Evolutionary conservation across 768 basidiomycete species (phyloP).

Genomic region (Tephrocybe sp.): DNA sequence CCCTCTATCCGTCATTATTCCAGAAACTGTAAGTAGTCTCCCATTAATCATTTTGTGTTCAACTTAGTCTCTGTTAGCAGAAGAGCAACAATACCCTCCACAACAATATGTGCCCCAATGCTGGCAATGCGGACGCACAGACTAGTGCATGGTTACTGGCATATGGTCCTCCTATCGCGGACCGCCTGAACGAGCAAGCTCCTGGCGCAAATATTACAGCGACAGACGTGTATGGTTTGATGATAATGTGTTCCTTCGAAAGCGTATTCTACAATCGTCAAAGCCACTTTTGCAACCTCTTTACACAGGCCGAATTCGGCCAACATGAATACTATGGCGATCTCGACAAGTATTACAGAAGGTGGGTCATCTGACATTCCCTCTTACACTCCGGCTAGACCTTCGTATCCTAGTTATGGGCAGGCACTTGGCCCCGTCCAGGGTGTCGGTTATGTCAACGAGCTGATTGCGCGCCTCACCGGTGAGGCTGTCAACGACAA

Average conservation of each 20-base stretch:
- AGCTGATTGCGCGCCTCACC: slow-evolving; percentile 82
- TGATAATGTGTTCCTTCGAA: slow-evolving; percentile 81
- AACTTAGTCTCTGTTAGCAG: not conserved
- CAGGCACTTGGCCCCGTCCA: slow-evolving; percentile 70
- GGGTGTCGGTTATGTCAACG: slow-evolving; percentile 87
- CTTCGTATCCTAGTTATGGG: slow-evolving; percentile 53
- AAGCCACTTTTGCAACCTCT: slow-evolving; percentile 77
- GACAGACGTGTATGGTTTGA: slow-evolving; percentile 56
- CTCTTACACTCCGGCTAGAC: not conserved
- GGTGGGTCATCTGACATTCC: slow-evolving; percentile 38
- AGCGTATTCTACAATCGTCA: slow-evolving; percentile 49
- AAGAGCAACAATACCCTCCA: slow-evolving; percentile 76
- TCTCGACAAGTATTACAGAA: slow-evolving; percentile 76
- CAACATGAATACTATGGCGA: slow-evolving; percentile 72
- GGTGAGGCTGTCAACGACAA: slow-evolving; percentile 58
- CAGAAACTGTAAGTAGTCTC: slow-evolving; percentile 44
- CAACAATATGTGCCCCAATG: slow-evolving; percentile 62
- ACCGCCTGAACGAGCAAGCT: slow-evolving; percentile 58
- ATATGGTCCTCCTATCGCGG: slow-evolving; percentile 56
- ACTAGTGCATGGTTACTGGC: slow-evolving; percentile 53
- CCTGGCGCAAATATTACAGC: slow-evolving; percentile 61
- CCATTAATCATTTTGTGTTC: not conserved
- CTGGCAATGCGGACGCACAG: slow-evolving; percentile 42
- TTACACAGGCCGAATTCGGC: slow-evolving; percentile 60
- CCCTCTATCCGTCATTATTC: slow-evolving; percentile 53